Percentiles rank a stretch among this genome's conserved stretches.
These are phyloP conservation scores for Neostapfia colusana DNA, from an alignment of 176 grass and related monocot genomes.

Conservation along the genomic window DNA sequence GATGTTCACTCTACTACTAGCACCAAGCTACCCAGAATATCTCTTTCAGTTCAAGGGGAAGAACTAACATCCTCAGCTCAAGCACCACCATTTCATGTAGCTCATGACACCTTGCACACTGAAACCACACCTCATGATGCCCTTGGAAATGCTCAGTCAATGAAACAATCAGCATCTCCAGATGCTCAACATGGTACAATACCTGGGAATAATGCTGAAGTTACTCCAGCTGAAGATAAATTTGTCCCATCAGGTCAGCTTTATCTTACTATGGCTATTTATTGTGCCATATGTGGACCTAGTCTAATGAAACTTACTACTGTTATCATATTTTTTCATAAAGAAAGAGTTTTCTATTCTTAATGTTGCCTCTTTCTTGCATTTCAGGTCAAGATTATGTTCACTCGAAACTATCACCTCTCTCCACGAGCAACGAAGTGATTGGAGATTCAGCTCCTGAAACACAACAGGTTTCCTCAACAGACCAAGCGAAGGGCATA, in stretches of 20 bases:
- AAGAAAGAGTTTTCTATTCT: not conserved
- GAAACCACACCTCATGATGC: conserved; percentile 16
- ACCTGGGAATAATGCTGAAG: not conserved
- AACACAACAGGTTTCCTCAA: not conserved
- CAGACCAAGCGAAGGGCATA: not conserved
- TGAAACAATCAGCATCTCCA: conserved; percentile 9
- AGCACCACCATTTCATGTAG: not conserved
- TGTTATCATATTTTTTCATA: not conserved
- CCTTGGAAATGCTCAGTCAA: not conserved
- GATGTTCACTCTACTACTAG: conserved; percentile 18
- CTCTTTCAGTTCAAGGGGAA: conserved; percentile 17
- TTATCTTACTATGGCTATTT: not conserved
- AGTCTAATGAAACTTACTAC: not conserved
- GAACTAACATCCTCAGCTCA: not conserved
- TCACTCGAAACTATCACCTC: not conserved
- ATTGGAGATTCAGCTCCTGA: conserved; percentile 18
- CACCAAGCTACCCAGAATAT: not conserved
- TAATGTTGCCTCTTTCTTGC: conserved; percentile 1
- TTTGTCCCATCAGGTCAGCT: conserved; percentile 6
- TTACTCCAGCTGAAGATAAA: not conserved
- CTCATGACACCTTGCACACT: not conserved
- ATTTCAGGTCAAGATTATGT: conserved; percentile 36
- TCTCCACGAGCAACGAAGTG: not conserved
- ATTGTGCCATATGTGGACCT: not conserved
- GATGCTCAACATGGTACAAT: not conserved